Evolutionary conservation across 768 basidiomycete species (phyloP), one percentile per base, ranked within the genome.

Genomic region (Panus rudis): DNA sequence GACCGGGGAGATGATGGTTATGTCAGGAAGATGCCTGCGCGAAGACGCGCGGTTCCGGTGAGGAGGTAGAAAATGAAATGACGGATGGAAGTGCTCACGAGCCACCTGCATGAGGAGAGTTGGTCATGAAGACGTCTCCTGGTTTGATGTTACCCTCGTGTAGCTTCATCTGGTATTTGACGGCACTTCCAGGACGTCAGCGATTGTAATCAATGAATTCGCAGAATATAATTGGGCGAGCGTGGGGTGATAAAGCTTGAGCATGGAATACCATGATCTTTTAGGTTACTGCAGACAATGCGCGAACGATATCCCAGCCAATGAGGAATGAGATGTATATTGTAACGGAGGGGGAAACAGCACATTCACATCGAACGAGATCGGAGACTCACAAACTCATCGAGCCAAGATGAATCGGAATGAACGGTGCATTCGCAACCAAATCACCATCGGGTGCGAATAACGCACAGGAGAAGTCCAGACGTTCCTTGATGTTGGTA

Each of bases 401-500:
- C 21, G 86, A 81, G 27, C 87, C 87, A 24, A 91, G 65, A 58
- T 90, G 87, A 45, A 89, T 90, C 7, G 87, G 87, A 54, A 90
- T 90, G 58, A 87, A 90, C 4, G 90, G 92, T 7, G 90, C 91
- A 64, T 96, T 97, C 27, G 93, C 93, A 28, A 96, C 90, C 16
- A 97, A 71, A 53, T 91, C 91, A 0, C 93, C 93, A 52, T 90
- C 85, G n/a, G 92, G 89, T 0, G 88, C 86, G 53, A 98, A 97
- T 27, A 98, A 68, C 2, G 93, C 93, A 63, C 93, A 98, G 8
- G 87, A 91, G 61, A 89, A 96, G 63, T 96, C 93, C 35, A 96
- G 76, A 3, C 93, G 77, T 62, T 96, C 93, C 64, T 93, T 94
- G 72, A 94, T 94, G 57, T 97, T 93, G 13, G 91, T 92, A 57